Percentiles rank a stretch among this genome's conserved stretches.
phyloP scores from a whole-genome alignment of 306 rosid species.

The Erythrophleum fordii region DNA sequence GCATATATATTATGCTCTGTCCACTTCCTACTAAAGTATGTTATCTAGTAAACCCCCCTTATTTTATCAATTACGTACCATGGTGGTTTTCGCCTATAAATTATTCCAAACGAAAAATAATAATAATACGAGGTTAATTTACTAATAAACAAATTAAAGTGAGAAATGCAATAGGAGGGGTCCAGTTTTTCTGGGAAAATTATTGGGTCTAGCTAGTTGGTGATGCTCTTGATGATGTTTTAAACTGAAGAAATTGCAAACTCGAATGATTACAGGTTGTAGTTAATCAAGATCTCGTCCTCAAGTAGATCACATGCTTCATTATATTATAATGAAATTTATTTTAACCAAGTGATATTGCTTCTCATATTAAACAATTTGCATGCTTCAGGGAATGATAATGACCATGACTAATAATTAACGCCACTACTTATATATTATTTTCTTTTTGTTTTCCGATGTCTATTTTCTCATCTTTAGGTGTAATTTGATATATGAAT shows the following conservation, averaged over 20 bases:
- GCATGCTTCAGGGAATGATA: not conserved
- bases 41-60: not conserved
- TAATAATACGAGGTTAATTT: not conserved
- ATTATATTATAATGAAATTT: not conserved
- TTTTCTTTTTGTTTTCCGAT: too few relatives aligned
- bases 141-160: not conserved
- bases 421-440: not conserved
- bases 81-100: not conserved
- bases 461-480: not conserved
- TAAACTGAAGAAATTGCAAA: not conserved
- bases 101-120: not conserved
- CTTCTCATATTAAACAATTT: not conserved
- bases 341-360: not conserved
- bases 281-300: slow-evolving; percentile 10
- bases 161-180: not conserved
- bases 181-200: slow-evolving; percentile 10
- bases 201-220: slow-evolving; percentile 3
- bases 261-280: slow-evolving; percentile 14
- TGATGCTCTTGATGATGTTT: slow-evolving; percentile 4
- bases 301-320: not conserved
- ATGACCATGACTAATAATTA: not conserved
- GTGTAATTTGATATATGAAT: too few relatives aligned
- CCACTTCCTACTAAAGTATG: slow-evolving; percentile 2
- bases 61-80: not conserved
- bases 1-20: not conserved